Evolutionary conservation across 2,329 filamentous ascomycete species (phyloP), one percentile per base, ranked within the genome.

Genomic region (Ophiostoma angusticollis): DNA sequence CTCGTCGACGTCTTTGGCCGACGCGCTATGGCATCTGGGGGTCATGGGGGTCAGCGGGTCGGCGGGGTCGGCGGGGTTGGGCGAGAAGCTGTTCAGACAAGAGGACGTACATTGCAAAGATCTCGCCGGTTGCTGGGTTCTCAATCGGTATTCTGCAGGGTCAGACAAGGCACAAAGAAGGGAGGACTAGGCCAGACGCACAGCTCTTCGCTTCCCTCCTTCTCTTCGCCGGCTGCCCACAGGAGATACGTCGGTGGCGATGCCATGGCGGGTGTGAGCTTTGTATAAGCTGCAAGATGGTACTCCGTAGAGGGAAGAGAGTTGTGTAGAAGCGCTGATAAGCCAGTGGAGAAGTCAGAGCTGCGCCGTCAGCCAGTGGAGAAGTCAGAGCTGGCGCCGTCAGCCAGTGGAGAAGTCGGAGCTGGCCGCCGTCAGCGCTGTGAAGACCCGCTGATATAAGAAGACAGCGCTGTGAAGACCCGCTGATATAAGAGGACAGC

Each of bases 1-100:
- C 11, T 56, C 40, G 7, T 63, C 54, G 13, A 70, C 64, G 41
- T 71, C 64, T 5, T 56, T 44, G 4, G 53, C 23, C 2, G 66
- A 67, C 16, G 68, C 67, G 5, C 62, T 56, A 46, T 70, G 63
- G 51, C 65, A 71, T 33, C 64, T 67, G 39, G 35, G 31, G 16
- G 14, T 13, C 53, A 2, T 6, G 14, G 5, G 16, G 9, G n/a
- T 4, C 3, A 12, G 27, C 17, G 17, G 11, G 13, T 3, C 11
- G 23, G 2, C 6, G 5, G 9, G 3, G 12, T 11, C 11, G 21
- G 30, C 12, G 3, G 7, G 12, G 31, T 2, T 9, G 19, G 5
- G 4, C 6, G 18, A 7, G 12, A 19, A 11, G 23, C 6, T 24
- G 23, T 12, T n/a, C 11, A n/a, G 9, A 9, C 4, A 14, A 14